Percentiles rank a stretch among this genome's conserved stretches.
phyloP scores from a whole-genome alignment of 75 land plant species.

The Sequoia sempervirens region DNA sequence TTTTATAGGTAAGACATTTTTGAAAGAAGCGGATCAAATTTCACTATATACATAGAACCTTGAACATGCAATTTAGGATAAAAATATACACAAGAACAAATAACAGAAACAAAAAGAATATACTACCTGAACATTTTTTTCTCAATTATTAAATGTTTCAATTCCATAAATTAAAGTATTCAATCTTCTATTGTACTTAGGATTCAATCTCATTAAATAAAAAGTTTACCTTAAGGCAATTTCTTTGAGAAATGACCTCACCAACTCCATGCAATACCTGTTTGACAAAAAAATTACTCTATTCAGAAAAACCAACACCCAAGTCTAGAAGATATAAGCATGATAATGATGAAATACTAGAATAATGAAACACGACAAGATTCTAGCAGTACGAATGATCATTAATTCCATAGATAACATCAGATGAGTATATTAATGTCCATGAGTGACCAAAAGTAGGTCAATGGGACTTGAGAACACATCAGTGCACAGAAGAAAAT shows the following conservation, averaged over 20 bases:
- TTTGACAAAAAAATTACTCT: background rate
- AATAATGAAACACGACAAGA: background rate
- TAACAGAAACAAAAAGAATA: background rate
- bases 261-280: conserved; percentile 90
- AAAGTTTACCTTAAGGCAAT: conserved; percentile 64
- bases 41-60: background rate
- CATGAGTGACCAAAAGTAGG: too few relatives aligned
- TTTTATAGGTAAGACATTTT: background rate
- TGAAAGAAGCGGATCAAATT: background rate
- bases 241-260: conserved; percentile 64
- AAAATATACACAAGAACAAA: background rate
- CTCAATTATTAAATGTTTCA: background rate
- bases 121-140: too few relatives aligned
- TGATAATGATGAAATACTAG: background rate
- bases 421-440: background rate
- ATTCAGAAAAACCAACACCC: background rate
- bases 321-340: background rate
- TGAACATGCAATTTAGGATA: background rate
- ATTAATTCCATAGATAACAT: background rate
- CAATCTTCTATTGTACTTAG: background rate
- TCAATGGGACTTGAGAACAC: too few relatives aligned
- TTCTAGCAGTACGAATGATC: background rate
- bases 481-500: too few relatives aligned
- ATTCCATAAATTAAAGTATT: background rate
- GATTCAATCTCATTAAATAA: background rate